Conservation (phyloP, 1,284 basidiomycete genomes). For the Sanguinoderma infundibulare region DNA sequence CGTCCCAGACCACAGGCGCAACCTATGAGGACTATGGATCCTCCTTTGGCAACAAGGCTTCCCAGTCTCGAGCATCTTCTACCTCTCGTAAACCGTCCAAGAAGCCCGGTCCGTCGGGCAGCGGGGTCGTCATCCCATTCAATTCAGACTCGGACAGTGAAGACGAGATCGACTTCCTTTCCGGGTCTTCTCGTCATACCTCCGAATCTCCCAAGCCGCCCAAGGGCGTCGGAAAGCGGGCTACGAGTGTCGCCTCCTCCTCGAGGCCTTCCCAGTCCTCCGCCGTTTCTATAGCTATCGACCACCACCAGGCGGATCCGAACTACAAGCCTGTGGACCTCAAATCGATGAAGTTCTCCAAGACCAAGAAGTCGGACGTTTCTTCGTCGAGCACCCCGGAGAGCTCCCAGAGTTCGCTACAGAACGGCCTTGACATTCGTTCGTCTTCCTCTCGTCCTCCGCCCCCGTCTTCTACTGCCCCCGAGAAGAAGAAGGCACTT, state of each 20-base stretch:
- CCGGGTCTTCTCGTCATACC: constrained; percentile 17
- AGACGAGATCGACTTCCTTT: constrained; percentile 28
- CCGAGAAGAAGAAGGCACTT: background rate
- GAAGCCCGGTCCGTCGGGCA: constrained; percentile 6
- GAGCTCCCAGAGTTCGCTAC: background rate
- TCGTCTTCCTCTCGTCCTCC: constrained; percentile 5
- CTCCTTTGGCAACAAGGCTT: constrained; percentile 19
- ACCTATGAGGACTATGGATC: constrained; percentile 28
- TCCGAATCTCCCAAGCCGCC: constrained; percentile 16
- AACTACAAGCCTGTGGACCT: constrained; percentile 18
- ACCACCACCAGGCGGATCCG: constrained; percentile 25
- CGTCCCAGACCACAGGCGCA: constrained; percentile 9
- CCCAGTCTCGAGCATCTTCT: constrained; percentile 7
- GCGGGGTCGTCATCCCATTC: background rate
- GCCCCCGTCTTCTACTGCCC: background rate
- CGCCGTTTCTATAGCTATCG: constrained; percentile 19
- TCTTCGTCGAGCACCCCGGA: constrained; percentile 4
- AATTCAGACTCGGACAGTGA: constrained; percentile 15
- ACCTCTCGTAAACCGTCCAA: background rate
- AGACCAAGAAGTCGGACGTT: constrained; percentile 10
- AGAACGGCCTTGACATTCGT: background rate
- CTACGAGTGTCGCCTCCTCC: constrained; percentile 7
- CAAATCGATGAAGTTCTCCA: constrained; percentile 24
- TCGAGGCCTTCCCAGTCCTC: background rate
- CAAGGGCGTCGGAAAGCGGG: constrained; percentile 1